Percentiles rank a stretch among this genome's conserved stretches.
phyloP scores from a whole-genome alignment of 2,329 filamentous ascomycete genomes.

The Talaromyces sp. region DNA sequence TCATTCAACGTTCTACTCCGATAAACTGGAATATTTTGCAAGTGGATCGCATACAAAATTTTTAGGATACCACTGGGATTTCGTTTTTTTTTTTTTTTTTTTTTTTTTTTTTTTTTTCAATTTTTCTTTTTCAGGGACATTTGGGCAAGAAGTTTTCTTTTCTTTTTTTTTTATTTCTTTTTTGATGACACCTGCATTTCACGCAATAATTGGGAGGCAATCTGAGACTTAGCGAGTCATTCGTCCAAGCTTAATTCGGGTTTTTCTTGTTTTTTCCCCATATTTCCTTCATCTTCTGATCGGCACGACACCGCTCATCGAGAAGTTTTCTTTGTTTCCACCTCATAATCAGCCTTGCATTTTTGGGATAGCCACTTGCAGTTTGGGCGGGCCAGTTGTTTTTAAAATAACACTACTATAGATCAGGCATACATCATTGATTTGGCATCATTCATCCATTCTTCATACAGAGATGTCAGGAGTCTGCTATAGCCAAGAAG shows the following conservation, averaged over 20 bases:
- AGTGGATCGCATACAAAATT: neutral
- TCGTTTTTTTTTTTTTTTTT: neutral
- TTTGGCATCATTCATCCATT: neutral
- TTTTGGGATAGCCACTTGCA: neutral
- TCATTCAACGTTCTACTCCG: neutral
- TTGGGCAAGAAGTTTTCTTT: neutral
- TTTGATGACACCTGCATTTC: constrained; percentile 5
- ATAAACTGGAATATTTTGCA: neutral
- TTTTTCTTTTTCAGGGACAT: neutral
- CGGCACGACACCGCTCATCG: neutral
- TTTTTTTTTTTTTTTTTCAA: neutral
- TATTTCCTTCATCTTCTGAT: neutral
- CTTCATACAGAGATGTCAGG: neutral
- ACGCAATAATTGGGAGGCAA: constrained; percentile 8
- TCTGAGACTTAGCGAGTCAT: constrained; percentile 9
- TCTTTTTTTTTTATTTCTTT: neutral
- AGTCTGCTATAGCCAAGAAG: neutral
- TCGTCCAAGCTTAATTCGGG: neutral
- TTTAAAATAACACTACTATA: neutral
- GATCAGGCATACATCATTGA: neutral
- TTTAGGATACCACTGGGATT: neutral
- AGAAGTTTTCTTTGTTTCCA: neutral
- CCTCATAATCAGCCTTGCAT: neutral
- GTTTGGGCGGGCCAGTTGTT: neutral
- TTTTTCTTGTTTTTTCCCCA: neutral